A percentile compares a stretch with the other conserved stretches of the same genome.
These are phyloP conservation scores for Auricularia sp. DNA, from an alignment of 768 basidiomycete genomes.

Conservation along the genomic window DNA sequence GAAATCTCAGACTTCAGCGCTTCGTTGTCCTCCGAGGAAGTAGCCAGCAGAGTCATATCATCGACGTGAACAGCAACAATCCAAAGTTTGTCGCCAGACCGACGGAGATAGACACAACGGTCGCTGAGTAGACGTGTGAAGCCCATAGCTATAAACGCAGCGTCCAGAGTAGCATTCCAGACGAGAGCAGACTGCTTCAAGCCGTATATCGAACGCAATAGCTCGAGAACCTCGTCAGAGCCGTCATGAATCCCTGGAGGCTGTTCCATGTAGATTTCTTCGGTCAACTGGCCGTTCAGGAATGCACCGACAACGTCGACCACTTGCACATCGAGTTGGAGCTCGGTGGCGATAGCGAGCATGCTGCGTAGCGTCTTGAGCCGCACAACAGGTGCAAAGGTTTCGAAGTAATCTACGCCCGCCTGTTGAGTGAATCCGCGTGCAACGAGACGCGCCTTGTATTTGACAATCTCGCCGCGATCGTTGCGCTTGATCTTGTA, in stretches of 20 bases:
- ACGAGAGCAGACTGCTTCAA: conserved; percentile 6
- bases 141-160: conserved; percentile 6
- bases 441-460: conserved; percentile 6
- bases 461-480: conserved; percentile 1
- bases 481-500: conserved; percentile 1
- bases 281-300: conserved; percentile 19
- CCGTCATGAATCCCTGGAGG: conserved; percentile 14
- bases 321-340: conserved; percentile 20
- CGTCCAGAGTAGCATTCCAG: conserved; percentile 10
- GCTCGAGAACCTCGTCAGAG: background rate
- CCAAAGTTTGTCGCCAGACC: background rate
- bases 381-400: conserved; percentile 5
- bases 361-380: background rate
- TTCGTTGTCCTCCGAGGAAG: conserved; percentile 9
- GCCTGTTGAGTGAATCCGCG: conserved; percentile 1
- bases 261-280: conserved; percentile 26
- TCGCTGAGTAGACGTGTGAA: conserved; percentile 8
- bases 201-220: conserved; percentile 4
- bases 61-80: background rate
- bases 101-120: conserved; percentile 5
- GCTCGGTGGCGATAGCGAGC: background rate
- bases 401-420: conserved; percentile 4
- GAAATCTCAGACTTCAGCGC: conserved; percentile 17
- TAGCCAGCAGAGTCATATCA: conserved; percentile 20
- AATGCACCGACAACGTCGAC: conserved; percentile 23